These are phyloP conservation scores for Pseudisothecium myosuroides DNA, from an alignment of 225 moss, liverwort and hornwort genomes.

Conservation along the genomic window DNA sequence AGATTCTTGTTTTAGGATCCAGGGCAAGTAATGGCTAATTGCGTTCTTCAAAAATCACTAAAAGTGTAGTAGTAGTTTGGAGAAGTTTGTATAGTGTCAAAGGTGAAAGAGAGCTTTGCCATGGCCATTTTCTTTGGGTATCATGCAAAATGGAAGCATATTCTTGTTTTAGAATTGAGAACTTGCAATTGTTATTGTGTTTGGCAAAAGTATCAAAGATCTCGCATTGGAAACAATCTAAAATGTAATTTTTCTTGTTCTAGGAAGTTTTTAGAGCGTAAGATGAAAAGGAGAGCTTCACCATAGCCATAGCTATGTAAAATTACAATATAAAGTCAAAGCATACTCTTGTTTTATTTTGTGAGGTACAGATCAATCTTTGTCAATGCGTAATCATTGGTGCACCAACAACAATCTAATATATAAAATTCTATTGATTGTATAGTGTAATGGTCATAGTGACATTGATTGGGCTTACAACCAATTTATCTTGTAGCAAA, in stretches of 20 bases:
- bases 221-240: neutral
- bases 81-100: too few relatives aligned
- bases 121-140: neutral
- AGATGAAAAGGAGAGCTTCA: neutral
- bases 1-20: too few relatives aligned
- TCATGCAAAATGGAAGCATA: neutral
- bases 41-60: too few relatives aligned
- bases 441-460: too few relatives aligned
- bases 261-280: too few relatives aligned
- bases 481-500: too few relatives aligned
- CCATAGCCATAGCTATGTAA: neutral
- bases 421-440: too few relatives aligned
- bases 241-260: neutral
- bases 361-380: neutral
- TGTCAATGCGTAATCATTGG: rapidly evolving
- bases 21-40: too few relatives aligned
- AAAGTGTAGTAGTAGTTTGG: too few relatives aligned
- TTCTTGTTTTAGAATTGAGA: neutral
- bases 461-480: too few relatives aligned
- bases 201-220: neutral
- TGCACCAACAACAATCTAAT: neutral
- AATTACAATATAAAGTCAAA: neutral
- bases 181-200: neutral
- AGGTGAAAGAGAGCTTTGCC: too few relatives aligned
- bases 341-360: neutral